Evolutionary conservation across 768 basidiomycete species (phyloP), one percentile per base, ranked within the genome.

Genomic region (Dendrothele bispora): DNA sequence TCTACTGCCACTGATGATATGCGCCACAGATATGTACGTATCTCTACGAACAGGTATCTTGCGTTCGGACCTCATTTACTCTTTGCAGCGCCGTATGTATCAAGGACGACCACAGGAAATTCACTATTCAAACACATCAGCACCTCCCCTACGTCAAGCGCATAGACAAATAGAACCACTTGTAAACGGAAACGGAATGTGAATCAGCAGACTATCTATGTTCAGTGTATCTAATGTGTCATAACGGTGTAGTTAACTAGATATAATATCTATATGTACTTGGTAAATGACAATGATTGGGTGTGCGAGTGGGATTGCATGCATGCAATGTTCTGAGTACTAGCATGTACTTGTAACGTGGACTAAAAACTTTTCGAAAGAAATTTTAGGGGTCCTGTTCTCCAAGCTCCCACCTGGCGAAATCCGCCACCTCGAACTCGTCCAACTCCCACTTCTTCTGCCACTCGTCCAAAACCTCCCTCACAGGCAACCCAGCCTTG

Each of bases 71-170:
- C 18, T 7, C 29, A 21, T 37, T 29, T 39, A 32, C 32, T 32
- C 24, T 43, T 20, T 46, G 40, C 40, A 83, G 83, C 21, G 77
- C 78, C 1, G 65, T 87, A 11, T 83, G 80, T 59, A 65, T 79
- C 53, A 85, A 86, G 55, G 83, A 84, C 55, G 69, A 76, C 50
- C 73, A 77, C 39, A 62, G 69, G 32, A 75, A 78, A 24, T 85
- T 75, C 50, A 62, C 61, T 6, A 55, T 85, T 22, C 61, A 52
- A 2, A 69, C 70, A 46, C 55, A 58, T 27, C 60, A 69, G 39
- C 76, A 79, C 10, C 63, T 86, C 4, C 84, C 84, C 5, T 69
- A 73, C 41, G 63, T 79, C 34, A 61, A 64, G 48, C 68, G 71
- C 26, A 46, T 62, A 36, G 56, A 55, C 26, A 58, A 59, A 48